A percentile compares a stretch with the other conserved stretches of the same genome.
Evolutionary conservation across 2,329 filamentous ascomycete species (phyloP).

Genomic region (Beauveria brongniartii): DNA sequence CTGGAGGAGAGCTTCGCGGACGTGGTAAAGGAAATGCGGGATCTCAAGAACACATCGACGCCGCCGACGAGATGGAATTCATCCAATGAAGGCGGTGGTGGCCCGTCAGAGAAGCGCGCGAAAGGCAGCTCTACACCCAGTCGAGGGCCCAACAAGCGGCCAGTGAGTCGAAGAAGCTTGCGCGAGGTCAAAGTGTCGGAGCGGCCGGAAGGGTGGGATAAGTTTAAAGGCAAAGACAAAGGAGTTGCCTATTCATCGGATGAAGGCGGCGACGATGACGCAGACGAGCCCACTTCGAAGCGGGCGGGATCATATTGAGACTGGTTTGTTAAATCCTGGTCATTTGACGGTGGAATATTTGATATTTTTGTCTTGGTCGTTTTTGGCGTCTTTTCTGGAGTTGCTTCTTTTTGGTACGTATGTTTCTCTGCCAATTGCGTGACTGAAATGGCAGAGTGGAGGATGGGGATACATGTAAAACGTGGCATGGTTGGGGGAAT

Average conservation of each 20-base stretch:
- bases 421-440: background rate
- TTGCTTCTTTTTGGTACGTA: background rate
- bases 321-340: background rate
- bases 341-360: background rate
- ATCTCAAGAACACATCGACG: slow-evolving; percentile 43
- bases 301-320: slow-evolving; percentile 36
- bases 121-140: slow-evolving; percentile 19
- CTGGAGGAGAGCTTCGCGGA: slow-evolving; percentile 86
- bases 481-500: background rate
- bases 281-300: slow-evolving; percentile 20
- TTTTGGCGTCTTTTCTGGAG: background rate
- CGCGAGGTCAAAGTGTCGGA: slow-evolving; percentile 27
- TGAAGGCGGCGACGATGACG: slow-evolving; percentile 25
- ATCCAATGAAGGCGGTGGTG: slow-evolving; percentile 28
- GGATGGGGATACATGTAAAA: background rate
- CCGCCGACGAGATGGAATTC: slow-evolving; percentile 44
- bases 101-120: slow-evolving; percentile 25
- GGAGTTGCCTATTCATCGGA: slow-evolving; percentile 31
- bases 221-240: slow-evolving; percentile 36
- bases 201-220: slow-evolving; percentile 25
- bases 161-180: slow-evolving; percentile 32
- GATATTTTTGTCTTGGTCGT: background rate
- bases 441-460: background rate
- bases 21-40: slow-evolving; percentile 72
- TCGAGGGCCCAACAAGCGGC: slow-evolving; percentile 22